Conservation (phyloP, 2,329 filamentous ascomycete genomes). For the Sodiomyces alkalinus region DNA sequence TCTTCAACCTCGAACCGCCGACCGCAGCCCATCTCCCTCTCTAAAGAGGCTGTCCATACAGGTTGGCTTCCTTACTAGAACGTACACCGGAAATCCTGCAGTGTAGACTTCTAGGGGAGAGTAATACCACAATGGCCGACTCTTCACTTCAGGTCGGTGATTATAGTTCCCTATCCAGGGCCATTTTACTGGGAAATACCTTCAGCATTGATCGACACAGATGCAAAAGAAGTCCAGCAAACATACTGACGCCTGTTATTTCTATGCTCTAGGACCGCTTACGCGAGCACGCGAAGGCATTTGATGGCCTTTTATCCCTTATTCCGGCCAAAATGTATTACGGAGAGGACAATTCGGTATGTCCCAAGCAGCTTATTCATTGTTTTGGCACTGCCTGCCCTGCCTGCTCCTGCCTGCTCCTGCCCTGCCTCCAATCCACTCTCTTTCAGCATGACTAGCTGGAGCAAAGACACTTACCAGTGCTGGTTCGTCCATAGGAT, state of each 20-base stretch:
- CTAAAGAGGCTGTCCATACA: too few species aligned
- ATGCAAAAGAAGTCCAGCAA: too few species aligned
- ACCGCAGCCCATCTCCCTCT: too few species aligned
- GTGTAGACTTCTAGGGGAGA: too few species aligned
- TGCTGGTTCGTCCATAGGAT: slow-evolving; percentile 40
- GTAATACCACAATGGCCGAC: slow-evolving; percentile 28
- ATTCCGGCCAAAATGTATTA: slow-evolving; percentile 89
- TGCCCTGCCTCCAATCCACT: background rate
- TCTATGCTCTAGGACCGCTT: slow-evolving; percentile 7
- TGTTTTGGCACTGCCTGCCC: slow-evolving; percentile 6
- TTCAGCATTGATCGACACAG: too few species aligned
- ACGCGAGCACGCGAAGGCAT: slow-evolving; percentile 47
- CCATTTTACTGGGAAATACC: too few species aligned
- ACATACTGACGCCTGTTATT: too few species aligned
- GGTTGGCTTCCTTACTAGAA: too few species aligned
- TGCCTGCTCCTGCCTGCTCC: background rate
- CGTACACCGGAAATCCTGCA: too few species aligned
- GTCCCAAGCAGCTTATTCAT: too few species aligned
- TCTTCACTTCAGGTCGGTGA: slow-evolving; percentile 31
- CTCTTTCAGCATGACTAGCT: background rate
- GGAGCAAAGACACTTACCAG: slow-evolving; percentile 1
- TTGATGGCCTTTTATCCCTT: slow-evolving; percentile 73
- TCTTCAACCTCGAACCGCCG: too few species aligned
- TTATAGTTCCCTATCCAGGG: too few species aligned
- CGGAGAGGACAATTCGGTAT: slow-evolving; percentile 67